Evolutionary conservation across 208 protist genomes (phyloP).

Genomic region (Balamuthia mandrillaris): DNA sequence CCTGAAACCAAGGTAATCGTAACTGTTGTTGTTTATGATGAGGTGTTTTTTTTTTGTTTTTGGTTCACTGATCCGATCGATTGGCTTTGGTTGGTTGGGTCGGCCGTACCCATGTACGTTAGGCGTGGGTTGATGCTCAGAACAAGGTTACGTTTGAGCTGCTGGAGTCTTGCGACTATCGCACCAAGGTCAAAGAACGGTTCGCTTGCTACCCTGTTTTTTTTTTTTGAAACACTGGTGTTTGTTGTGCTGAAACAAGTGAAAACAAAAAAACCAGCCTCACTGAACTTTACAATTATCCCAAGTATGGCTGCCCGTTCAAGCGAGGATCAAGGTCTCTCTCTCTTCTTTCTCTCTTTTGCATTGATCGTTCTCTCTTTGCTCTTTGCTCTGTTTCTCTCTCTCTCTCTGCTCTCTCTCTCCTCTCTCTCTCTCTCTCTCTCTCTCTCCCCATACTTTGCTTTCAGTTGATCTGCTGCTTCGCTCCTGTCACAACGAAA

Average conservation of each 20-base stretch:
- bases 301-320: not conserved
- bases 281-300: conserved; percentile 32
- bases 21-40: not conserved
- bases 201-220: not conserved
- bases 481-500: not conserved
- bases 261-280: too few species aligned
- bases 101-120: not conserved
- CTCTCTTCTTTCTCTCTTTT: too few species aligned
- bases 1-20: conserved; percentile 22
- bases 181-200: not conserved
- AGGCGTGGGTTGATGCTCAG: conserved; percentile 42
- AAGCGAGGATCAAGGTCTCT: too few species aligned
- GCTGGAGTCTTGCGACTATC: conserved; percentile 11
- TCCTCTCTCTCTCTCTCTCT: not conserved
- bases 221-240: not conserved
- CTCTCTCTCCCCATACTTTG: not conserved
- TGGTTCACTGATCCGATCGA: too few species aligned
- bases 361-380: not conserved
- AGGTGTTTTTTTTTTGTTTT: too few species aligned
- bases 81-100: not conserved
- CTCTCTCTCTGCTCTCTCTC: not conserved
- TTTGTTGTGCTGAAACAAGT: not conserved
- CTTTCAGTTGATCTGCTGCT: not conserved
- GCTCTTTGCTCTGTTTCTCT: not conserved
- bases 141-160: conserved; percentile 45